phyloP scores from a whole-genome alignment of 192 early-diverging fungal species.

The Blastocladiella britannica region DNA sequence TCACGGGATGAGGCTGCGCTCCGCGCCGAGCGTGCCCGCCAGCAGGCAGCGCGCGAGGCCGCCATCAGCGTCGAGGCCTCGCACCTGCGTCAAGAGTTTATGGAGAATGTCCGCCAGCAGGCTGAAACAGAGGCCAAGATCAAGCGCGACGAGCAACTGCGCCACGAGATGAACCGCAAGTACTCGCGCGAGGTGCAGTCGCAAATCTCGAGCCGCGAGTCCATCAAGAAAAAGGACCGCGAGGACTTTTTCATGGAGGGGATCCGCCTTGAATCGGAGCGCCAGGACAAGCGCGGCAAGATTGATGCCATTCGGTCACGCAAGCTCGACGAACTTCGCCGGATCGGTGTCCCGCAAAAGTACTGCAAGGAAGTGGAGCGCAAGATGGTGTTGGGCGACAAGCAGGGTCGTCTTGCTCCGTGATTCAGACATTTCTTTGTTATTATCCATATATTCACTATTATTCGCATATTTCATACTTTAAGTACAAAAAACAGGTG shows the following conservation, averaged over 20 bases:
- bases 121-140: conserved; percentile 23
- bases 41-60: conserved; percentile 28
- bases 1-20: conserved; percentile 15
- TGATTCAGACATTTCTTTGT: no score
- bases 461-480: no score
- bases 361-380: conserved; percentile 35
- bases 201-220: conserved; percentile 31
- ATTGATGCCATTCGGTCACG: conserved; percentile 29
- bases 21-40: conserved; percentile 17
- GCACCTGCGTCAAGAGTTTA: conserved; percentile 31
- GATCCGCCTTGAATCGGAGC: conserved; percentile 18
- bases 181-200: conserved; percentile 29
- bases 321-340: conserved; percentile 26
- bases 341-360: conserved; percentile 29
- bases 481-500: no score
- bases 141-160: conserved; percentile 13
- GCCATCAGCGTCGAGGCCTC: conserved; percentile 33
- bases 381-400: conserved; percentile 6
- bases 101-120: conserved; percentile 22
- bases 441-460: no score
- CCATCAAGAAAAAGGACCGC: conserved; percentile 13
- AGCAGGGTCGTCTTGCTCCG: no score
- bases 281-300: conserved; percentile 27
- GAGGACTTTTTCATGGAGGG: conserved; percentile 42
- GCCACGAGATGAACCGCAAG: conserved; percentile 18